phyloP scores from a whole-genome alignment of 1,284 basidiomycete species.

The Ustilago hordei region DNA sequence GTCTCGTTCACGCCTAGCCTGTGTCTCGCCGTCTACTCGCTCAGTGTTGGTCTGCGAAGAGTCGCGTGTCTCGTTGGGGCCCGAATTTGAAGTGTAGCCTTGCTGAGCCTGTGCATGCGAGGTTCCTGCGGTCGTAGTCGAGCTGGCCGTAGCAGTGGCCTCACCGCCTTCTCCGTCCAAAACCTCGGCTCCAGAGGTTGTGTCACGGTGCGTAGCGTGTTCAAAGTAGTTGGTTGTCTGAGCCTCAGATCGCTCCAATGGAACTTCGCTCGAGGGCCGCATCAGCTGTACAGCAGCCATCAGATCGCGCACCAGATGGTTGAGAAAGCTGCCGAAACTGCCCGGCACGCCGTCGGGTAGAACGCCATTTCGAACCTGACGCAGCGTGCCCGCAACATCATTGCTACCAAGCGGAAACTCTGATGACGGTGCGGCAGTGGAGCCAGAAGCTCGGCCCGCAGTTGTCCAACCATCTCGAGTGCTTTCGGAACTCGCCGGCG shows the following conservation, averaged over 20 bases:
- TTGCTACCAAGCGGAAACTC: constrained; percentile 47
- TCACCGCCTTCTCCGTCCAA: constrained; percentile 34
- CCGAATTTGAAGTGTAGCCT: not conserved
- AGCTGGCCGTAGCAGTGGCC: not conserved
- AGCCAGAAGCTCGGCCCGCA: not conserved
- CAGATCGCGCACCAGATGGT: constrained; percentile 57
- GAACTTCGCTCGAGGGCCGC: constrained; percentile 29
- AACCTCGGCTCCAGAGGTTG: constrained; percentile 37
- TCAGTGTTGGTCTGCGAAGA: not conserved
- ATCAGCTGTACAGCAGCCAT: constrained; percentile 57
- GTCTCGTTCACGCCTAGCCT: constrained; percentile 52
- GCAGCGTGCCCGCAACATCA: constrained; percentile 48
- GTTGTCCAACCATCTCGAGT: constrained; percentile 14
- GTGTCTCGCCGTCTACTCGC: constrained; percentile 32
- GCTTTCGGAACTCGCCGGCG: not conserved
- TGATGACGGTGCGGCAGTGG: constrained; percentile 1
- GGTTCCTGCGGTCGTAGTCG: not conserved
- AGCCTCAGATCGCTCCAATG: constrained; percentile 11
- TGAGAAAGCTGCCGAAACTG: constrained; percentile 60
- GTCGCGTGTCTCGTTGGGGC: not conserved
- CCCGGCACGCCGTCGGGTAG: constrained; percentile 56
- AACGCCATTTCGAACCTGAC: constrained; percentile 50
- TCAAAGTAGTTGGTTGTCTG: constrained; percentile 45
- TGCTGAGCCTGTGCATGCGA: not conserved
- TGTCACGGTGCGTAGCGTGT: constrained; percentile 16